A percentile compares a stretch with the other conserved stretches of the same genome.
These are phyloP conservation scores for Waltergamsia citrina DNA, from an alignment of 2,329 filamentous ascomycete species.

Conservation along the genomic window DNA sequence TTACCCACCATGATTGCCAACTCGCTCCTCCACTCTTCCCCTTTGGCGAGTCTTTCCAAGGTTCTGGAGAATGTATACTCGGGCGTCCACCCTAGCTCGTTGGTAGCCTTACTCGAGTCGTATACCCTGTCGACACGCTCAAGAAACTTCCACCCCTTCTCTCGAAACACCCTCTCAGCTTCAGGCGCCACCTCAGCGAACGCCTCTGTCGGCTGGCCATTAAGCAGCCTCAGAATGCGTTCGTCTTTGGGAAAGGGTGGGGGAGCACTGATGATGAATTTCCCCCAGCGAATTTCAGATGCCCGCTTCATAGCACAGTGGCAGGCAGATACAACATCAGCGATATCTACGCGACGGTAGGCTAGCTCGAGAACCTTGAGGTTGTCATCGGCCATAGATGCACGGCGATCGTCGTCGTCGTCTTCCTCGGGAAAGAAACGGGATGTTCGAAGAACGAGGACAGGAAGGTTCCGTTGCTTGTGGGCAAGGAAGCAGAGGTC, in stretches of 20 bases:
- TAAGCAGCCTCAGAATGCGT: slow-evolving; percentile 20
- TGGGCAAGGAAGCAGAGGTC: slow-evolving; percentile 34
- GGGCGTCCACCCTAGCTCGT: slow-evolving; percentile 31
- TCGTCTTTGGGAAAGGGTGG: slow-evolving; percentile 24
- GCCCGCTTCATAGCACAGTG: slow-evolving; percentile 26
- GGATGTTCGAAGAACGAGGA: slow-evolving; percentile 33
- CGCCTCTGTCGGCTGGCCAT: slow-evolving; percentile 19
- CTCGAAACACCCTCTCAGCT: slow-evolving; percentile 18
- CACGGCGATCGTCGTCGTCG: slow-evolving; percentile 30
- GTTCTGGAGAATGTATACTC: slow-evolving; percentile 27
- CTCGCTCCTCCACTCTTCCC: slow-evolving; percentile 27
- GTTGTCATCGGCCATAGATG: slow-evolving; percentile 27
- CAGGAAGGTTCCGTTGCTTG: slow-evolving; percentile 24
- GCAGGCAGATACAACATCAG: slow-evolving; percentile 31
- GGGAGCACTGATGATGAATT: slow-evolving; percentile 33
- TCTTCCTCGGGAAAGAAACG: slow-evolving; percentile 40
- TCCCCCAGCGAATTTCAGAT: slow-evolving; percentile 20
- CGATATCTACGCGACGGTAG: slow-evolving; percentile 32
- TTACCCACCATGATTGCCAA: slow-evolving; percentile 27
- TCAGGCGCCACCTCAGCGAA: slow-evolving; percentile 16
- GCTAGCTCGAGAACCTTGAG: slow-evolving; percentile 38
- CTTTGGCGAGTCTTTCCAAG: slow-evolving; percentile 21
- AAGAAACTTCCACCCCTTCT: slow-evolving; percentile 25
- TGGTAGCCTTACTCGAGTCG: slow-evolving; percentile 28
- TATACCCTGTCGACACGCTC: slow-evolving; percentile 32